phyloP scores from a whole-genome alignment of 495 filamentous ascomycete species.

The Lepidopterella palustris region DNA sequence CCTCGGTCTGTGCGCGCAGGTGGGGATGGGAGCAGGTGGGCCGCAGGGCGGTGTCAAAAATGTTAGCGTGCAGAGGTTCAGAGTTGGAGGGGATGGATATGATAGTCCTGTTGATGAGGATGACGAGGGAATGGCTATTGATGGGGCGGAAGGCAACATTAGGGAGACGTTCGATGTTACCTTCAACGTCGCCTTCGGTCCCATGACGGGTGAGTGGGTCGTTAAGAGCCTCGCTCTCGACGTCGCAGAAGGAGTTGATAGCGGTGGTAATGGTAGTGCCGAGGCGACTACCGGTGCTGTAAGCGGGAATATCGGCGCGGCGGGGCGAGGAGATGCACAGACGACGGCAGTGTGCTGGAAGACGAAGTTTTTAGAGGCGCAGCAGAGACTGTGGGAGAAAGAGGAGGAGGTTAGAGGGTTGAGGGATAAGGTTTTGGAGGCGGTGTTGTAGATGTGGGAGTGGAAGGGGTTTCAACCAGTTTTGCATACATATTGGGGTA shows the following conservation, averaged over 20 bases:
- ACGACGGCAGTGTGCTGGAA: conserved; percentile 23
- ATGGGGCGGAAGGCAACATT: conserved; percentile 6
- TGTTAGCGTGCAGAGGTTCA: conserved; percentile 31
- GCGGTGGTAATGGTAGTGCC: background rate
- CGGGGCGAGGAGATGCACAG: background rate
- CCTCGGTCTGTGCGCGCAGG: conserved; percentile 30
- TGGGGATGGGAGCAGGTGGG: conserved; percentile 29
- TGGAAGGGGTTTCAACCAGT: background rate
- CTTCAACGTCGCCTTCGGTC: conserved; percentile 27
- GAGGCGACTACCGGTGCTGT: background rate
- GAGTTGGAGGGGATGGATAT: conserved; percentile 35
- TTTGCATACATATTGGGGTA: no score
- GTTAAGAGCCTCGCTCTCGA: conserved; percentile 24
- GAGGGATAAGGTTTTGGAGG: conserved; percentile 51
- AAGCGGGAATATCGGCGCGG: background rate
- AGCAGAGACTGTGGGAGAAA: conserved; percentile 46
- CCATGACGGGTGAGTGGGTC: conserved; percentile 29
- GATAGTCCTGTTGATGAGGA: conserved; percentile 35
- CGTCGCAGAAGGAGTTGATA: background rate
- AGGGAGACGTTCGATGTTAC: conserved; percentile 33
- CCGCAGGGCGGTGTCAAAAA: conserved; percentile 28
- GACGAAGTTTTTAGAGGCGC: conserved; percentile 32
- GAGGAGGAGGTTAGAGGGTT: conserved; percentile 46
- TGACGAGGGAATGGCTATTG: conserved; percentile 19
- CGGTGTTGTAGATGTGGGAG: conserved; percentile 42